Base-by-base conservation (phyloP, 2,329 filamentous ascomycete species). In the Clathrospora elynae region DNA sequence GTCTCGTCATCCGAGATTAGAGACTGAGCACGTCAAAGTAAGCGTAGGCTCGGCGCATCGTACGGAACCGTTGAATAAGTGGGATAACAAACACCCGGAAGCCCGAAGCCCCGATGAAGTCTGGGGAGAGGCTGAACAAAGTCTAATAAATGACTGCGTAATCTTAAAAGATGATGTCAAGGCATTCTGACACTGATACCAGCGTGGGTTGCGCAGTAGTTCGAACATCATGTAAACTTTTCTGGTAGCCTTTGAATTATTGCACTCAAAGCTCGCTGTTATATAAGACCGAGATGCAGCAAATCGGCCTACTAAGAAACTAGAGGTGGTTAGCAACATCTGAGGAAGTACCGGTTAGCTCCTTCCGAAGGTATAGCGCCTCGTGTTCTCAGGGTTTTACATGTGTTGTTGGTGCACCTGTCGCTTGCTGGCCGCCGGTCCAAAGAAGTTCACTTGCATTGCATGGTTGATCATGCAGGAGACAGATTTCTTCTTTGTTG, bases 161-260 rank as follows among this genome's bases (percentile, higher is more conserved):
- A 32, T 29, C 8, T 29, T 16, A 29, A 24, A 32, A 29, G 18
- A 19, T 23, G 13, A 19, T 17, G 8, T 20, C 14, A 19, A 29
- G 20, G 10, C 10, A 10, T 23, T 23, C 16, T n/a, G 31, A 14
- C 18, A 28, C 50, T 50, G 44, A 58, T 52, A 43, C 16, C 9
- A 32, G 35, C 31, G 19, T 61, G 49, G 55, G 36, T 36, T 55
- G 39, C 46, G 18, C 36, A 35, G 18, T 52, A 50, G 51, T 40
- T 45, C 41, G 52, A 57, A 57, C 50, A 49, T 57, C 50, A 54
- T 38, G 25, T 35, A 46, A 53, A 45, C 32, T 41, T 47, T 53
- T 42, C 42, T 34, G 32, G 25, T 28, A 16, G 42, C 30, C 36
- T 40, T 44, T 57, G 42, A 55, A 56, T 59, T 52, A 47, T 41